Conservation (phyloP, 2,329 filamentous ascomycete genomes). For the Beauveria sp. region DNA sequence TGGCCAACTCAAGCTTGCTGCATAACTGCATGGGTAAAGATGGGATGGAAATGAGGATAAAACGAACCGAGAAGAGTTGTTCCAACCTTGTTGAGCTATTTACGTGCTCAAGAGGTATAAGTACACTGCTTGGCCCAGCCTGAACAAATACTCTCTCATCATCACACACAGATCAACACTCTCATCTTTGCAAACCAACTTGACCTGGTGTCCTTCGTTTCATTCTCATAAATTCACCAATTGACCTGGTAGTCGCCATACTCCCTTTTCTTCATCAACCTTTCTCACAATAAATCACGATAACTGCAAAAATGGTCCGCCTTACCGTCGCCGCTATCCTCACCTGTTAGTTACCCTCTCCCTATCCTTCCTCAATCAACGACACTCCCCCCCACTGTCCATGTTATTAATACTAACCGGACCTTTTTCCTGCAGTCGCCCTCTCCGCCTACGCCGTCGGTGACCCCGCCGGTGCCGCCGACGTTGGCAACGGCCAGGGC, state of each 20-base stretch:
- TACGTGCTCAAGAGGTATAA: background rate
- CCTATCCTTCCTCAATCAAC: too few species aligned
- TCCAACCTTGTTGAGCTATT: background rate
- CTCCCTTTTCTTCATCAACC: background rate
- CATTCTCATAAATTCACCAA: background rate
- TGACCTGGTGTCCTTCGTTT: slow-evolving; percentile 6
- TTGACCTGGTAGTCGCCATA: slow-evolving; percentile 4
- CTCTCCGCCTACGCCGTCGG: slow-evolving; percentile 14
- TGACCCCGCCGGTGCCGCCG: slow-evolving; percentile 16
- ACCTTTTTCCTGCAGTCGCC: background rate
- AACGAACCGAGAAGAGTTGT: background rate
- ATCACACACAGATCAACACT: slow-evolving; percentile 4
- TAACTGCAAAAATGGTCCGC: slow-evolving; percentile 26
- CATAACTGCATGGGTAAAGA: background rate
- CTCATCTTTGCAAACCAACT: background rate
- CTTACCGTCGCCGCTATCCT: slow-evolving; percentile 18
- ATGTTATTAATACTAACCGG: background rate
- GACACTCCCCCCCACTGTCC: too few species aligned
- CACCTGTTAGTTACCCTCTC: slow-evolving; percentile 15
- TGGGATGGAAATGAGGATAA: background rate
- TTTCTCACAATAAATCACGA: background rate
- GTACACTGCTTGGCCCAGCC: background rate
- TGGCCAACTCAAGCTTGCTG: too few species aligned
- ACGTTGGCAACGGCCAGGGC: slow-evolving; percentile 19
- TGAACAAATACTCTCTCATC: background rate